These are phyloP conservation scores for Paraphaeosphaeria minitans DNA, from an alignment of 2,329 filamentous ascomycete species.

Conservation along the genomic window DNA sequence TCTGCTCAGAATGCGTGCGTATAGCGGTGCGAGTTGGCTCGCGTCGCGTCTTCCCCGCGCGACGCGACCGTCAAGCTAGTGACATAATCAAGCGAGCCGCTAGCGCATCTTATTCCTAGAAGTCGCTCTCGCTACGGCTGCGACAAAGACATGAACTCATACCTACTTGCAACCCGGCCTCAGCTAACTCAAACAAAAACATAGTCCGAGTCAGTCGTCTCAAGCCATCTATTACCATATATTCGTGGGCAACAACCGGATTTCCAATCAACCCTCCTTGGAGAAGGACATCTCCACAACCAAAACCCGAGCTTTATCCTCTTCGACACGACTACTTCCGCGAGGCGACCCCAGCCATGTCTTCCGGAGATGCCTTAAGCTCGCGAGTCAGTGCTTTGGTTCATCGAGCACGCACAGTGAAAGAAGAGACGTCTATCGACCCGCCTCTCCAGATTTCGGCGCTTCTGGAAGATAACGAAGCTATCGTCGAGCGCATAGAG, in stretches of 20 bases:
- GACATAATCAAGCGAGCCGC: constrained; percentile 3
- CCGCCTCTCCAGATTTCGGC: constrained; percentile 51
- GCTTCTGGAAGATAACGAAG: constrained; percentile 39
- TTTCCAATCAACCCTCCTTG: neutral
- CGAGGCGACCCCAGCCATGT: constrained; percentile 33
- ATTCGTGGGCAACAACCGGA: neutral
- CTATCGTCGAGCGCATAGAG: constrained; percentile 31
- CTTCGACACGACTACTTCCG: neutral
- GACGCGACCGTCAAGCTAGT: constrained; percentile 1
- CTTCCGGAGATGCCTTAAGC: constrained; percentile 34
- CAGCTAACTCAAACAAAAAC: neutral
- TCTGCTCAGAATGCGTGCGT: neutral
- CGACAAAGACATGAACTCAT: neutral
- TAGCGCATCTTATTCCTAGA: neutral
- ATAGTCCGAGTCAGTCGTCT: neutral
- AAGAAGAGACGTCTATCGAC: constrained; percentile 49
- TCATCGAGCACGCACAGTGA: constrained; percentile 47
- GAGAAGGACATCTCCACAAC: neutral
- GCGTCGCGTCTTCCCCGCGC: neutral
- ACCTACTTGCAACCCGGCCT: neutral
- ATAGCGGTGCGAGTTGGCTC: too few species aligned
- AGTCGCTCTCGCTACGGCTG: neutral
- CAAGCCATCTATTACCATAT: neutral
- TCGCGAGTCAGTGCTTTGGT: constrained; percentile 49
- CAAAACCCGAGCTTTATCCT: neutral